Evolutionary conservation across 2,329 filamentous ascomycete genomes (phyloP).

Genomic region (Ascochyta koolunga): DNA sequence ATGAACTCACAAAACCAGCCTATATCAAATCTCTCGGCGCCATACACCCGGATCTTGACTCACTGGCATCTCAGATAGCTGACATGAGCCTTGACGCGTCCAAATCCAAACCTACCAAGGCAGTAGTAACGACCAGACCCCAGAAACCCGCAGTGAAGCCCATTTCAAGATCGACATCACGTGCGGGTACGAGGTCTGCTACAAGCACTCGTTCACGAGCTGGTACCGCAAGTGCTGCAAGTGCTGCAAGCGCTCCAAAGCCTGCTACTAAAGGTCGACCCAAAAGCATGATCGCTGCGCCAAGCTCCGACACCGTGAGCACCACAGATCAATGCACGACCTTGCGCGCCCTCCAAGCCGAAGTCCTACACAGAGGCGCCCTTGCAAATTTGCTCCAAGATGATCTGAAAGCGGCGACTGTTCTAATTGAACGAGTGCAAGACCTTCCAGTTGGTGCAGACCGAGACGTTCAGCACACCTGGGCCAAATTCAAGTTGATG

Average conservation of each 20-base stretch:
- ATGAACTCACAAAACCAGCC: slow-evolving; percentile 48
- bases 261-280: slow-evolving; percentile 17
- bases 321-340: slow-evolving; percentile 47
- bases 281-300: slow-evolving; percentile 13
- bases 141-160: slow-evolving; percentile 32
- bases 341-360: slow-evolving; percentile 52
- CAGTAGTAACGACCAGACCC: slow-evolving; percentile 24
- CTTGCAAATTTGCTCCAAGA: slow-evolving; percentile 47
- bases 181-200: slow-evolving; percentile 17
- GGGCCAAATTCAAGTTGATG: slow-evolving; percentile 71
- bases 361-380: slow-evolving; percentile 59
- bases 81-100: slow-evolving; percentile 45
- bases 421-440: slow-evolving; percentile 36
- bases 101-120: slow-evolving; percentile 12
- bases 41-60: slow-evolving; percentile 37
- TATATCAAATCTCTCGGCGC: slow-evolving; percentile 36
- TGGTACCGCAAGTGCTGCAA: slow-evolving; percentile 20
- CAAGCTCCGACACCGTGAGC: slow-evolving; percentile 15
- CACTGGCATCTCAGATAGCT: slow-evolving; percentile 52
- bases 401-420: slow-evolving; percentile 36
- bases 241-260: slow-evolving; percentile 14
- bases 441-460: slow-evolving; percentile 44
- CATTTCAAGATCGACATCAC: slow-evolving; percentile 11
- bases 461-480: slow-evolving; percentile 56
- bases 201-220: slow-evolving; percentile 24